A percentile compares a stretch with the other conserved stretches of the same genome.
These are phyloP conservation scores for Talaromyces verruculosus DNA, from an alignment of 2,329 filamentous ascomycete species.

Conservation along the genomic window DNA sequence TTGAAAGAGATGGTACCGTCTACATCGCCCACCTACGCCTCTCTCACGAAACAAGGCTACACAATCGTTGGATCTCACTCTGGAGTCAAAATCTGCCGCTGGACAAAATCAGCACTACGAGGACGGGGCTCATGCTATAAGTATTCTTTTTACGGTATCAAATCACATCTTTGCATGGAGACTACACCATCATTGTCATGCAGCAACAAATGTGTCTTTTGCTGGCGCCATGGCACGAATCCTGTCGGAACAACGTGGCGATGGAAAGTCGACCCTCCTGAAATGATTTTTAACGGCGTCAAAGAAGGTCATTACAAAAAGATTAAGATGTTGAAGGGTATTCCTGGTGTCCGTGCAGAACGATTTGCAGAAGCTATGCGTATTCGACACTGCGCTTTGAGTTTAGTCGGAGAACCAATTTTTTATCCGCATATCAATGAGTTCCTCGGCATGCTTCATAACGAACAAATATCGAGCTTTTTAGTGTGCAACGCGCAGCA, in stretches of 20 bases:
- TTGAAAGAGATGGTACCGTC: constrained; percentile 93
- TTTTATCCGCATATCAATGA: constrained; percentile 98
- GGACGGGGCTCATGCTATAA: constrained; percentile 97
- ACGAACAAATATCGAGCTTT: constrained; percentile 86
- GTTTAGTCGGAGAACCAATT: constrained; percentile 93
- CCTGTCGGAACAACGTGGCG: constrained; percentile 96
- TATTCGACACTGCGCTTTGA: constrained; percentile 89
- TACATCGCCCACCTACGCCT: constrained; percentile 80
- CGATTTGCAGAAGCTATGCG: constrained; percentile 89
- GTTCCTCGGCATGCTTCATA: constrained; percentile 79
- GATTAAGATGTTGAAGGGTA: constrained; percentile 94
- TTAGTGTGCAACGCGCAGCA: constrained; percentile 97
- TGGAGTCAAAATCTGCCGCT: constrained; percentile 95
- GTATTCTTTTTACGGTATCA: constrained; percentile 94
- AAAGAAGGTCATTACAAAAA: constrained; percentile 94
- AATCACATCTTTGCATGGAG: constrained; percentile 97
- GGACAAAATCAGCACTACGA: constrained; percentile 94
- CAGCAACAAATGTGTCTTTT: constrained; percentile 98
- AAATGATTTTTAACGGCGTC: constrained; percentile 85
- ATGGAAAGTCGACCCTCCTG: constrained; percentile 89
- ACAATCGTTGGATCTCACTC: constrained; percentile 93
- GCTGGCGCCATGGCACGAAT: constrained; percentile 97
- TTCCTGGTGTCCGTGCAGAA: constrained; percentile 88
- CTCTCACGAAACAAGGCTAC: constrained; percentile 95
- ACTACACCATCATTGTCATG: constrained; percentile 93